These are phyloP conservation scores for Verbena officinalis DNA, from an alignment of 257 asterid species.

Conservation along the genomic window DNA sequence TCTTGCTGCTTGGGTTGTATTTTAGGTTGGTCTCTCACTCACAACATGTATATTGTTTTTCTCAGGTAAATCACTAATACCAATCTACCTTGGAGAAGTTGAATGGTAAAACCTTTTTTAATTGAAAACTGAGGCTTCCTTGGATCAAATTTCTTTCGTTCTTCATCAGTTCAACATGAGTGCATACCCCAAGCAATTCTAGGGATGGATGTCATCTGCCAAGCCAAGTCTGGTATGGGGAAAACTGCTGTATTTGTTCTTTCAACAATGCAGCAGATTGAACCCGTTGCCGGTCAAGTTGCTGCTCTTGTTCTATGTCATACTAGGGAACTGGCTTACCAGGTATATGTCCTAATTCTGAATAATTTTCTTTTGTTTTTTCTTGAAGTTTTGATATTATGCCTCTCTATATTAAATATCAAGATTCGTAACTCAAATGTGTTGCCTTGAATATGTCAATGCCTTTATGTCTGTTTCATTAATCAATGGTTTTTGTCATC, in stretches of 20 bases:
- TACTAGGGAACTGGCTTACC: slow-evolving; percentile 94
- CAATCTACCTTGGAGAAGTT: slow-evolving; percentile 76
- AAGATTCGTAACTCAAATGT: neutral
- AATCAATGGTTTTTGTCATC: neutral
- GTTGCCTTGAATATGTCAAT: neutral
- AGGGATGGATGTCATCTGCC: slow-evolving; percentile 95
- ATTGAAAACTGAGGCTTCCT: slow-evolving; percentile 87
- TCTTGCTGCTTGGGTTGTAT: neutral
- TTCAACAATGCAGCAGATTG: slow-evolving; percentile 88
- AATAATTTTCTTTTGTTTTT: neutral
- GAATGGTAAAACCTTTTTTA: slow-evolving; percentile 67
- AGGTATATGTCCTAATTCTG: slow-evolving; percentile 43
- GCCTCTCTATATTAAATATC: neutral
- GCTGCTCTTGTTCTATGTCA: slow-evolving; percentile 88
- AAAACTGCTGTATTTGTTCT: slow-evolving; percentile 94
- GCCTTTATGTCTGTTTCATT: neutral
- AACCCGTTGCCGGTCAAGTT: slow-evolving; percentile 85
- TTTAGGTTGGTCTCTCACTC: slow-evolving; percentile 1
- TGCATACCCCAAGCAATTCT: slow-evolving; percentile 94
- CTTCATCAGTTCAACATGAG: slow-evolving; percentile 95
- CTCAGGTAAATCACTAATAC: slow-evolving; percentile 78
- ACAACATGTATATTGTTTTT: slow-evolving; percentile 29
- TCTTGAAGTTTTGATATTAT: neutral
- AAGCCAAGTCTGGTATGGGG: slow-evolving; percentile 97
- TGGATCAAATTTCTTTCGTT: slow-evolving; percentile 73